phyloP scores from a whole-genome alignment of 1,284 basidiomycete genomes.

The Rhodotorula sp. region DNA sequence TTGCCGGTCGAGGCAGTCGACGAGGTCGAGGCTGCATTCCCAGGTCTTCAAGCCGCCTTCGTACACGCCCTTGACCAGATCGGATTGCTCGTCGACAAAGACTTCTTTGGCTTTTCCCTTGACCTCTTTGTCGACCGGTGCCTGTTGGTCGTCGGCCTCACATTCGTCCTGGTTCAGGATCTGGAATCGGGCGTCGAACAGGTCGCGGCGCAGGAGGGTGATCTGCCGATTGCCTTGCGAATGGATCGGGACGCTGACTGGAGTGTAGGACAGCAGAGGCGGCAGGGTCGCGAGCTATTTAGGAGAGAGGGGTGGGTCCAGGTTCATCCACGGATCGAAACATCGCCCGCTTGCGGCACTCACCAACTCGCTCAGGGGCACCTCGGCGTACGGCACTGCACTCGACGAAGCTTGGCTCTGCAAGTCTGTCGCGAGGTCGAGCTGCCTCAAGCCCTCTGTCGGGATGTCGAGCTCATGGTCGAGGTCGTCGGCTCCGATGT shows the following conservation, averaged over 20 bases:
- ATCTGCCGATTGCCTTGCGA: constrained; percentile 42
- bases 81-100: constrained; percentile 78
- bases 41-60: constrained; percentile 97
- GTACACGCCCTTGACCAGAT: constrained; percentile 87
- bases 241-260: constrained; percentile 40
- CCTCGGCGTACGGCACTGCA: constrained; percentile 13
- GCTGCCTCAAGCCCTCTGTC: constrained; percentile 11
- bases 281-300: constrained; percentile 44
- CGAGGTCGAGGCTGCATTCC: constrained; percentile 92
- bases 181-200: constrained; percentile 93
- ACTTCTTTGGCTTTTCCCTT: constrained; percentile 31
- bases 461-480: constrained; percentile 36
- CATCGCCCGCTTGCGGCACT: background rate
- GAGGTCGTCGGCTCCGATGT: constrained; percentile 36
- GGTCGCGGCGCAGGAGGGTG: constrained; percentile 70
- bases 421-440: background rate
- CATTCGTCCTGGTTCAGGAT: constrained; percentile 61
- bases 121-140: constrained; percentile 44
- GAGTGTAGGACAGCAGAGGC: constrained; percentile 47
- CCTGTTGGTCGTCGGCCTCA: constrained; percentile 42
- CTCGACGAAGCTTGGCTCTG: constrained; percentile 1
- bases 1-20: constrained; percentile 48
- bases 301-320: background rate
- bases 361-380: constrained; percentile 22
- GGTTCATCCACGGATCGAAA: background rate